Conservation (phyloP, 179 eudicot species). For the Patellifolia procumbens region DNA sequence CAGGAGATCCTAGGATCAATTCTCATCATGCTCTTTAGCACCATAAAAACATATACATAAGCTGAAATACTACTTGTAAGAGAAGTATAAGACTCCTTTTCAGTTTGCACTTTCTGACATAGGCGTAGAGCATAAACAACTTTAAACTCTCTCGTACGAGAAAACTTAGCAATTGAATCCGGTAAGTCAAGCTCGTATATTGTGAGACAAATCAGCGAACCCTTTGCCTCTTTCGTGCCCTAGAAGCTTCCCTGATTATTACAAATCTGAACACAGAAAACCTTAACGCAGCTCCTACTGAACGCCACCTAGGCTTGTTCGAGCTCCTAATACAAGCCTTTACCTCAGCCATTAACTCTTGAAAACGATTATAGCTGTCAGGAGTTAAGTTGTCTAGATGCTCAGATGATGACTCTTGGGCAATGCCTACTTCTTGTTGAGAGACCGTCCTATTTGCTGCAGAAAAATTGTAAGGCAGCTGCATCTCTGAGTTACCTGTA, state of each 20-base stretch:
- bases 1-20: too few species aligned
- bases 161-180: too few species aligned
- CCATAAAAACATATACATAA: too few species aligned
- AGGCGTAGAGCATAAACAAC: too few species aligned
- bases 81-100: too few species aligned
- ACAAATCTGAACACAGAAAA: background rate
- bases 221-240: background rate
- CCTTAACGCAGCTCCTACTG: background rate
- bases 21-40: too few species aligned
- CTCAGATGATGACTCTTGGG: background rate
- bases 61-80: too few species aligned
- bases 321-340: background rate
- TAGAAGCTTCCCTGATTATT: background rate
- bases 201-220: background rate
- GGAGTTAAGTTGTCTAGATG: background rate
- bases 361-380: background rate
- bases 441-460: background rate
- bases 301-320: background rate
- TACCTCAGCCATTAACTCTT: background rate
- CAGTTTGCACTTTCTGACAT: too few species aligned
- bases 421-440: background rate
- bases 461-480: background rate
- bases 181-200: too few species aligned
- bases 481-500: background rate
- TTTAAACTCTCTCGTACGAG: too few species aligned